Conservation (phyloP, 2,329 filamentous ascomycete species). For the Teratosphaeria epicoccoides region DNA sequence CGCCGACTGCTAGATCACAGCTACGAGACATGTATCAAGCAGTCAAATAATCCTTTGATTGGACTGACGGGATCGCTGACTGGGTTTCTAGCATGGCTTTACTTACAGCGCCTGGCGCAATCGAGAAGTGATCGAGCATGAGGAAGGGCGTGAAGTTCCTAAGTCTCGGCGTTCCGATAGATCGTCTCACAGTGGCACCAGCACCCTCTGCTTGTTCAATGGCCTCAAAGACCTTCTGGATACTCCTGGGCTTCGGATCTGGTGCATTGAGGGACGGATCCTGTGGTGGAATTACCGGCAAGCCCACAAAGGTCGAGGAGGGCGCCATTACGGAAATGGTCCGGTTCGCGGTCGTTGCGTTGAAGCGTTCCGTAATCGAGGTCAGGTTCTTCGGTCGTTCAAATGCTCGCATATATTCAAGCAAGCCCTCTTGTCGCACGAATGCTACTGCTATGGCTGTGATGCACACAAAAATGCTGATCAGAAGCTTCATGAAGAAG, state of each 20-base stretch:
- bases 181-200: conserved; percentile 75
- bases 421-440: conserved; percentile 19
- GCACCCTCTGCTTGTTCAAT: conserved; percentile 79
- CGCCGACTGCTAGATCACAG: too few species aligned
- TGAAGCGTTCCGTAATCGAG: conserved; percentile 16
- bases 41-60: too few species aligned
- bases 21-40: too few species aligned
- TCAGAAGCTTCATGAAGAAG: conserved; percentile 20
- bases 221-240: conserved; percentile 74
- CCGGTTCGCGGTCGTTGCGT: conserved; percentile 22
- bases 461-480: conserved; percentile 32
- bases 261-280: conserved; percentile 37
- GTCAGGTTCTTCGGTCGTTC: conserved; percentile 21
- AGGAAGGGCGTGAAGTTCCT: conserved; percentile 85
- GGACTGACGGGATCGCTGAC: too few species aligned
- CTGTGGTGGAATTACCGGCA: conserved; percentile 39
- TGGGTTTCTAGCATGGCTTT: too few species aligned
- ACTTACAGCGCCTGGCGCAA: conserved; percentile 54
- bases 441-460: conserved; percentile 26
- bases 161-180: conserved; percentile 72
- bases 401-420: conserved; percentile 31
- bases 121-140: conserved; percentile 85
- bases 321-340: conserved; percentile 23
- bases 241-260: conserved; percentile 61
- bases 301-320: conserved; percentile 32